Evolutionary conservation across 2,329 filamentous ascomycete species (phyloP).

Genomic region (Hypocrella siamensis): DNA sequence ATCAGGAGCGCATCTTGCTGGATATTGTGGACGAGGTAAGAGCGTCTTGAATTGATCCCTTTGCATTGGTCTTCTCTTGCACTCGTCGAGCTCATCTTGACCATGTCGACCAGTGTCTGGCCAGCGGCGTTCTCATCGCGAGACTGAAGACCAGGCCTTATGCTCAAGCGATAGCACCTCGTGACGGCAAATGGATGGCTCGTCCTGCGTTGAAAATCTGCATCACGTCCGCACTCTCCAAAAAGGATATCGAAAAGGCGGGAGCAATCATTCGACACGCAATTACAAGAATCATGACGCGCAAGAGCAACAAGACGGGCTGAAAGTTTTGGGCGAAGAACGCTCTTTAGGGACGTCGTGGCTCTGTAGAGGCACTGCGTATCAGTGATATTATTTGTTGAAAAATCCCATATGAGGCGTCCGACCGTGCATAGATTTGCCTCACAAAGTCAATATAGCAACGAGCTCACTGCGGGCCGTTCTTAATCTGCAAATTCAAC

Average conservation of each 20-base stretch:
- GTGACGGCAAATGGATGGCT: constrained; percentile 54
- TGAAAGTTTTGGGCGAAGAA: not conserved
- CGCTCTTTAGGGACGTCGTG: no score
- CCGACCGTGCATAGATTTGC: no score
- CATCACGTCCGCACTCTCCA: constrained; percentile 71
- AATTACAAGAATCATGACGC: constrained; percentile 77
- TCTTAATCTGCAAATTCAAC: no score
- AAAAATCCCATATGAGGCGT: no score
- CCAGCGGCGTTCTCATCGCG: constrained; percentile 81
- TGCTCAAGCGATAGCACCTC: constrained; percentile 43
- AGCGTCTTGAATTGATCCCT: no score
- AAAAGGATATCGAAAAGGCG: constrained; percentile 92
- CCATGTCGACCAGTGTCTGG: constrained; percentile 42
- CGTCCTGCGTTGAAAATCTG: constrained; percentile 82
- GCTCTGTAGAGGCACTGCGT: no score
- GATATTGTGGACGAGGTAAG: constrained; percentile 93
- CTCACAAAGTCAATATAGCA: no score
- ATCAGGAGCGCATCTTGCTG: constrained; percentile 73
- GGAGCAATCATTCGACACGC: constrained; percentile 79
- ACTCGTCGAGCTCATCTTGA: not conserved
- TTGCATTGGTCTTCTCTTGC: not conserved
- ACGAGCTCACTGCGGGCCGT: no score
- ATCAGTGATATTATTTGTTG: no score
- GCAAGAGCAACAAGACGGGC: constrained; percentile 30
- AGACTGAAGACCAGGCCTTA: constrained; percentile 67